Percentiles rank a stretch among this genome's conserved stretches.
Conservation (phyloP, 805 yeast species). For the Suhomyces kilbournensis region DNA sequence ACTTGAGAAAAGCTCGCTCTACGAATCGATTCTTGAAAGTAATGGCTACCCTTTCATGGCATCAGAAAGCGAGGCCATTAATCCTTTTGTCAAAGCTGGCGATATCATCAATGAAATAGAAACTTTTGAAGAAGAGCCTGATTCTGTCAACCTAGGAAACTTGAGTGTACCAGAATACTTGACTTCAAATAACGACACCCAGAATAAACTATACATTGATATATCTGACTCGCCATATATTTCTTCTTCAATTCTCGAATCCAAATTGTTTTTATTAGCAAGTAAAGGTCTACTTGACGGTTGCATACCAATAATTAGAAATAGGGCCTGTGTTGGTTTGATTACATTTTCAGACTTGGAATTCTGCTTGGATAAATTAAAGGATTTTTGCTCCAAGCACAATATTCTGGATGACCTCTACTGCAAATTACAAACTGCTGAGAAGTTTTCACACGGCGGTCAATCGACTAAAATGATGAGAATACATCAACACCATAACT, state of each 20-base stretch:
- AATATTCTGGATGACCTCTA: conserved; percentile 26
- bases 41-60: conserved; percentile 56
- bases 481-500: conserved; percentile 2
- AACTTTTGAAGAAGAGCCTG: conserved; percentile 11
- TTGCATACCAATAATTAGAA: conserved; percentile 46
- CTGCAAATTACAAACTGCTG: conserved; percentile 19
- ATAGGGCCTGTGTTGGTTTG: conserved; percentile 39
- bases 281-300: conserved; percentile 48
- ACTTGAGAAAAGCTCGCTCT: conserved; percentile 49
- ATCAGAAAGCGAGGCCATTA: conserved; percentile 34
- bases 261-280: conserved; percentile 37
- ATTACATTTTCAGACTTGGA: conserved; percentile 52
- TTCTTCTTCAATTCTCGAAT: conserved; percentile 27
- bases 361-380: conserved; percentile 45
- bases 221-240: conserved; percentile 34
- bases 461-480: neutral
- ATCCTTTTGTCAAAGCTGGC: conserved; percentile 26
- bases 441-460: neutral
- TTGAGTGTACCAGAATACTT: neutral
- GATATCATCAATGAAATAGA: conserved; percentile 33
- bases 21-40: conserved; percentile 44
- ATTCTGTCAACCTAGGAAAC: neutral
- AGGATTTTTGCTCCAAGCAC: conserved; percentile 24
- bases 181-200: neutral
- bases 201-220: conserved; percentile 30